Evolutionary conservation across 2,329 filamentous ascomycete genomes (phyloP).

Genomic region (Whalleya microplaca): DNA sequence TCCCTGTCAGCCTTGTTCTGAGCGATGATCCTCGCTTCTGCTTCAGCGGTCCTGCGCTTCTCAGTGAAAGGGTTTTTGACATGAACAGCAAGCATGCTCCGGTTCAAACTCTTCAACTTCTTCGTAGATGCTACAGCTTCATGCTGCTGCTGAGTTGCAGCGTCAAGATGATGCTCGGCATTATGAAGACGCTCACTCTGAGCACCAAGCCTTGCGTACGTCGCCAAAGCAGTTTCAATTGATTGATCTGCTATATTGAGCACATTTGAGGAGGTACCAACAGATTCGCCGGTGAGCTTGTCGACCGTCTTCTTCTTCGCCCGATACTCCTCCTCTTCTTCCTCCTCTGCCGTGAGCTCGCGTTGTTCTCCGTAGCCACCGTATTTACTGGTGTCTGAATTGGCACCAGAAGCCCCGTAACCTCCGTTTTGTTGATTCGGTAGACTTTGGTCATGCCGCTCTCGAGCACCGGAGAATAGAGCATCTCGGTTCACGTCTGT

Average conservation of each 20-base stretch:
- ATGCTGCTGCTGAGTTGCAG: constrained; percentile 74
- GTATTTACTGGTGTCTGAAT: constrained; percentile 36
- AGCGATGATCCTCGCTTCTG: constrained; percentile 71
- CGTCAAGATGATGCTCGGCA: constrained; percentile 80
- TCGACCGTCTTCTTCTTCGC: constrained; percentile 75
- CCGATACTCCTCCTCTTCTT: constrained; percentile 73
- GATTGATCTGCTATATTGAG: constrained; percentile 69
- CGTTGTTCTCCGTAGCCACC: constrained; percentile 69
- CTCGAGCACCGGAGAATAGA: constrained; percentile 53
- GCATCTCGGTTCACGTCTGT: constrained; percentile 63
- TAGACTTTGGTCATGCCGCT: constrained; percentile 32
- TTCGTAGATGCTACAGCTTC: constrained; percentile 78
- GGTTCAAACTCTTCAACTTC: constrained; percentile 83
- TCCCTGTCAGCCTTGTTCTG: constrained; percentile 69
- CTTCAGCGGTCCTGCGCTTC: constrained; percentile 63
- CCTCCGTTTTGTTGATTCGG: constrained; percentile 8
- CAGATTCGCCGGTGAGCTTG: constrained; percentile 71
- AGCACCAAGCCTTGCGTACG: constrained; percentile 71
- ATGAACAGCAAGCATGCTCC: constrained; percentile 88
- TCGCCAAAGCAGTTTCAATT: constrained; percentile 72
- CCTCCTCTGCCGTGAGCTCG: constrained; percentile 79
- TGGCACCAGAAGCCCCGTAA: constrained; percentile 21
- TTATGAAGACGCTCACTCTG: constrained; percentile 84
- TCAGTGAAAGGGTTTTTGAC: constrained; percentile 79
- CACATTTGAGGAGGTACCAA: constrained; percentile 66